These are phyloP conservation scores for Dillenia suffruticosa DNA, from an alignment of 164 flowering plant species.

Conservation along the genomic window DNA sequence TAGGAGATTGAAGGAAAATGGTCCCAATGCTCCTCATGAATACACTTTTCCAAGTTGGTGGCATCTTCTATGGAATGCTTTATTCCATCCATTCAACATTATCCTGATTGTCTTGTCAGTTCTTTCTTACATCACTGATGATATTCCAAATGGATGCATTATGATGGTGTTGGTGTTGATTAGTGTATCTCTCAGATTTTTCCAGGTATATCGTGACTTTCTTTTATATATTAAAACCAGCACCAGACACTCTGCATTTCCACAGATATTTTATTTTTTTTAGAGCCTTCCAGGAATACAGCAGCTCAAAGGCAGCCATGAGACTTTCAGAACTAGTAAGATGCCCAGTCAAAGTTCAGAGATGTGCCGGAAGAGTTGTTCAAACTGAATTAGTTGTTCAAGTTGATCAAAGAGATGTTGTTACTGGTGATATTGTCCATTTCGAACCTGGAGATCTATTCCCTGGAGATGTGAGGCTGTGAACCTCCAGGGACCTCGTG, in stretches of 20 bases:
- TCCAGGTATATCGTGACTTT: slow-evolving; percentile 39
- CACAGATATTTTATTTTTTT: neutral
- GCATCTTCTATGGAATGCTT: slow-evolving; percentile 73
- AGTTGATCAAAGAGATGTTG: slow-evolving; percentile 75
- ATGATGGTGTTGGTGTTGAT: slow-evolving; percentile 63
- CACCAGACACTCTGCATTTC: neutral
- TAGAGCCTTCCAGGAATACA: slow-evolving; percentile 40
- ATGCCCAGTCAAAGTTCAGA: slow-evolving; percentile 70
- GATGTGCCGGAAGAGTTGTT: slow-evolving; percentile 74
- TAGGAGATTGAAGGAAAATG: slow-evolving; percentile 53
- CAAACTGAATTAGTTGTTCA: slow-evolving; percentile 72
- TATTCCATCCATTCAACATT: slow-evolving; percentile 75
- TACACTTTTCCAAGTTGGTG: slow-evolving; percentile 67
- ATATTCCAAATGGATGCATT: slow-evolving; percentile 57
- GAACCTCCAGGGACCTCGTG: slow-evolving; percentile 63
- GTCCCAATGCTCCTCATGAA: slow-evolving; percentile 63
- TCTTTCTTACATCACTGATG: slow-evolving; percentile 49
- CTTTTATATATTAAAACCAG: neutral
- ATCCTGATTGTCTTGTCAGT: slow-evolving; percentile 59
- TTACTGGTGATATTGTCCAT: slow-evolving; percentile 66
- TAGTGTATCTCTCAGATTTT: slow-evolving; percentile 68
- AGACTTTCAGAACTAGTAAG: slow-evolving; percentile 57
- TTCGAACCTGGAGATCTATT: slow-evolving; percentile 78
- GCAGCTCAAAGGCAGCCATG: slow-evolving; percentile 83
- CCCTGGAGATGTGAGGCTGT: slow-evolving; percentile 72